A percentile compares a stretch with the other conserved stretches of the same genome.
Evolutionary conservation across 2,329 filamentous ascomycete genomes (phyloP).

Genomic region (Sarocladium brachiariae): DNA sequence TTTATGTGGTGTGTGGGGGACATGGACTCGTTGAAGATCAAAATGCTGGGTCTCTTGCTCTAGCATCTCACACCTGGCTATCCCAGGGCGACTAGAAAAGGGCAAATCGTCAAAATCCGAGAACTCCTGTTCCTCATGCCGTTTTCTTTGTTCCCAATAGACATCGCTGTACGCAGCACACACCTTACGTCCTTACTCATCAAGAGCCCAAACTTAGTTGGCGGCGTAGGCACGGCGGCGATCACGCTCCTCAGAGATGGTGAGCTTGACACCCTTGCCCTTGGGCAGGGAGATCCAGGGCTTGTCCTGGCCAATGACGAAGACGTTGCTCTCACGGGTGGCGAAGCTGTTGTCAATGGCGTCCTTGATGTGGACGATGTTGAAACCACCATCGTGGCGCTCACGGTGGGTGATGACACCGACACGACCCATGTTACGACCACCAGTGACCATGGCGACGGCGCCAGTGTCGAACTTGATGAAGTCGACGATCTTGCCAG

Average conservation of each 20-base stretch:
- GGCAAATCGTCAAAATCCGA: conserved; percentile 13
- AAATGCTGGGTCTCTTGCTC: conserved; percentile 9
- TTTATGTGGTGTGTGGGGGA: conserved; percentile 4
- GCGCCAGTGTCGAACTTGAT: conserved; percentile 98
- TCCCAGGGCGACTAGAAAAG: conserved; percentile 10
- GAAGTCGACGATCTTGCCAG: conserved; percentile 97
- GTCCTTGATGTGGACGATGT: conserved; percentile 99
- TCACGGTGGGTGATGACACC: conserved; percentile 99
- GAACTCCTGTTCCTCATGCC: conserved; percentile 15
- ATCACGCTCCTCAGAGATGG: conserved; percentile 98
- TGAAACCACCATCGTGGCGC: conserved; percentile 99
- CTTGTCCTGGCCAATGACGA: conserved; percentile 98
- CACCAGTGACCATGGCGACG: conserved; percentile 97
- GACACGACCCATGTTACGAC: conserved; percentile 99
- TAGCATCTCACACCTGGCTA: conserved; percentile 11
- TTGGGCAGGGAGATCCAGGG: conserved; percentile 99
- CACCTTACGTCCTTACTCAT: not conserved
- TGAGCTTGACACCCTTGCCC: conserved; percentile 99
- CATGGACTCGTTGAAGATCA: conserved; percentile 7
- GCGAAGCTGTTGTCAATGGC: conserved; percentile 99
- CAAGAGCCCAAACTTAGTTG: conserved; percentile 40
- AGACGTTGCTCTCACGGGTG: conserved; percentile 99
- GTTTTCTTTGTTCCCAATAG: conserved; percentile 9
- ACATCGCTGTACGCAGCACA: not conserved
- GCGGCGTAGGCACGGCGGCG: conserved; percentile 69